Evolutionary conservation across 2,329 filamentous ascomycete species (phyloP), one percentile per base, ranked within the genome.

Genomic region (Trichoderma polysporum): DNA sequence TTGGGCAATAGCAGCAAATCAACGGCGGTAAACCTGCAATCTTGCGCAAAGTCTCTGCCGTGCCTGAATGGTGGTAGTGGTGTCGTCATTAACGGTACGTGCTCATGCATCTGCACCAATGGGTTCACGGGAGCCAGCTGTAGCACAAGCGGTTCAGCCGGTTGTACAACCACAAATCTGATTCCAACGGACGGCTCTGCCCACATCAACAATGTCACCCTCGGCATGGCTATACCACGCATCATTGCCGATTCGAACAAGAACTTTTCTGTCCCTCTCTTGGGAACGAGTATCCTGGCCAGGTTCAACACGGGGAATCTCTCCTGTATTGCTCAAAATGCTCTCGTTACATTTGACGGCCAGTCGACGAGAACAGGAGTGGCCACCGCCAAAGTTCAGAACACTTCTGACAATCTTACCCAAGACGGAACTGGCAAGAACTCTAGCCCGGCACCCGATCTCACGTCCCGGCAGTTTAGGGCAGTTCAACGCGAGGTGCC

Each of bases 41-140:
- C 83, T 68, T 97, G 93, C 76, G 83, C 86, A 70, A 79, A 82
- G 45, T 84, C 84, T 33, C 79, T 90, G 15, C 84, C 82, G 0
- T 97, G 94, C 74, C 80, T 86, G 61, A 97, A 98, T 70, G 93
- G 92, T 10, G 94, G 94, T 31, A 88, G 89, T 19, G 93, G 89
- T 65, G 86, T 94, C 17, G 78, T 93, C 22, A 86, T 85, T 17
- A 82, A 87, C 66, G 85, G 87, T 3, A 81, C 85, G 22, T 98
- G 94, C 79, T 90, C 90, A 13, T 99, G 94, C 76, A 88, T 97
- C 50, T 99, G 94, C 78, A 88, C 90, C 25, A 93, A 95, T 73
- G 93, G 94, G 1, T 98, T 94, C 76, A 94, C 91, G 0, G 85
- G 85, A 15, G 78, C 79, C 25, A 81, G 84, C 68, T 88, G 86